Evolutionary conservation across 331 rosid genomes (phyloP), one percentile per base, ranked within the genome.

Genomic region (Malus hybrid): DNA sequence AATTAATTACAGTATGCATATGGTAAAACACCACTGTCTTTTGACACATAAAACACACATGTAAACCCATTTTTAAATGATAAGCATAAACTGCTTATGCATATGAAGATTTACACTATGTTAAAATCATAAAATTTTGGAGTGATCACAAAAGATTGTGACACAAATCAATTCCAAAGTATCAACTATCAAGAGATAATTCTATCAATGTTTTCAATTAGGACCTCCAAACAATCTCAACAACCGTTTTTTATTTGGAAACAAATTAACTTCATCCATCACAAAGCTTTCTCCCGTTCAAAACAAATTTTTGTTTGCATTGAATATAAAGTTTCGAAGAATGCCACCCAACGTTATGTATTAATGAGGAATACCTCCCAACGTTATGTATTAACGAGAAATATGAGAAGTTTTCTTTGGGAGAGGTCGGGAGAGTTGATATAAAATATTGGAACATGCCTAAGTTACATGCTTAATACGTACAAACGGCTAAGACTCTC

Each of bases 161-260:
- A 58, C 26, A 58, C 32, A 20, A 58, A 10, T 58, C 29, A 10
- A 20, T 58, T 22, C 63, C 30, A 58, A 22, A 58, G 29, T 58
- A 22, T 22, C 29, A 39, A 39, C 44, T 39, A 39, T 39, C 48
- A 42, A 42, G 48, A 42, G 48, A 42, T 42, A 58, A 58, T 58
- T 58, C 32, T 58, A 58, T 20, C 12, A 20, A 11, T 0, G 2
- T 9, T 58, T 58, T 22, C 63, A 20, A 10, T 0, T 22, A 13
- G 55, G 73, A 69, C 73, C 42, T 69, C 39, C 73, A 28, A 68
- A 46, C 60, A 26, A 50, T 68, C 36, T 44, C 73, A 46, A 46
- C 30, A 58, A 58, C 29, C 63, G 29, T 58, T 58, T 58, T 20
- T n/a, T 58, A 58, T 20, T 5, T 20, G 5, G 29, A 20, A 58